Base-by-base conservation (phyloP, 148 eudicot genomes). In the Rhododendron simsii region DNA sequence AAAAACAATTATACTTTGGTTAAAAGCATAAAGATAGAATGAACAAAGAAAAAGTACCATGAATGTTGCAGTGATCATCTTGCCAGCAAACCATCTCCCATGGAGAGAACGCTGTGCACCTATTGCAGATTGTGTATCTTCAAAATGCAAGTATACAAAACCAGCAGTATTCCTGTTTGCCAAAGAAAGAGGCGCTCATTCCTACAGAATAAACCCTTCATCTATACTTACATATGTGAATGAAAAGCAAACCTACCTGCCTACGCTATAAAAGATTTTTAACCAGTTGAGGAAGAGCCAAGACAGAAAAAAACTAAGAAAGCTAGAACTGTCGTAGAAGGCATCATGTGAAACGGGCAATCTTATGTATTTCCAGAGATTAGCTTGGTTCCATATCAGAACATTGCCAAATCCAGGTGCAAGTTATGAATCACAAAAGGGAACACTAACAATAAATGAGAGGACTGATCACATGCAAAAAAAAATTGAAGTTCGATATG, bases 11-110 rank as follows among this genome's bases (percentile, higher is more conserved):
- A 18, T 37, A 73, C 16, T 7, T 37, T 5, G 11, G 6, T 23
- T 44, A 15, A 65, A 77, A 5, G 13, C 78, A 20, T 3, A 26
- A 41, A 48, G 5, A 15, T 15, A 45, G 47, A 69, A 67, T 30
- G 7, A 61, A n/a, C 21, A 37, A 2, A 51, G 3, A 55, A 23
- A 59, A 85, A 65, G 86, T 86, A 96, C 99, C 95, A 96, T 90
- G 89, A 90, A 96, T 76, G 92, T 92, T 13, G 99, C 98, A 41
- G 94, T 94, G 86, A 96, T 95, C 99, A 96, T 94, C 95, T 95
- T 96, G 63, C 98, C 99, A 63, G 99, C 98, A 92, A 95, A 96
- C 96, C 98, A 96, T 88, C 99, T 90, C 65, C 98, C 96, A 84
- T 96, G 95, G 28, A 96, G 93, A 23, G 95, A 95, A 53, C 90